These are phyloP conservation scores for Bombardia bombarda DNA, from an alignment of 495 filamentous ascomycete species.

Conservation along the genomic window DNA sequence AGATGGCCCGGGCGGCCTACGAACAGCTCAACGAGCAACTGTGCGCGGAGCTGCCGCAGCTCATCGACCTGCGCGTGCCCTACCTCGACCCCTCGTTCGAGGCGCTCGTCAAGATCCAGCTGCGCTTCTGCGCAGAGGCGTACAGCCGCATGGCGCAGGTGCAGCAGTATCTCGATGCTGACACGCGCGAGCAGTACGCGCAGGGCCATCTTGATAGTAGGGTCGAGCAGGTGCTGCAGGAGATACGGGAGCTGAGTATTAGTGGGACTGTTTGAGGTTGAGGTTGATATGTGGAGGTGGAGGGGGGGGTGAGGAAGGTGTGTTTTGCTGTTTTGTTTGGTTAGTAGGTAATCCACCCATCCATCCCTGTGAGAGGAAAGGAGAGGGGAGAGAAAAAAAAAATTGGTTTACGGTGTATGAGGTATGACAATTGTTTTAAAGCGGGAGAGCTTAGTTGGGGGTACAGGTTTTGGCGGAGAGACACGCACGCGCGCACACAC, in stretches of 20 bases:
- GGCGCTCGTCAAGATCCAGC: constrained; percentile 95
- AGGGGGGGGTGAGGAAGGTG: neutral
- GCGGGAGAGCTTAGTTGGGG: neutral
- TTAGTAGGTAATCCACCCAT: too few relatives aligned
- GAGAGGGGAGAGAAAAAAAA: constrained; percentile 3
- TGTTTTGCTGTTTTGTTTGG: too few relatives aligned
- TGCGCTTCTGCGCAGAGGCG: constrained; percentile 95
- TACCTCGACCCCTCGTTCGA: constrained; percentile 97
- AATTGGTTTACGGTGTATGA: constrained; percentile 5
- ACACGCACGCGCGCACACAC: neutral
- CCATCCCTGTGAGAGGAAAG: too few relatives aligned
- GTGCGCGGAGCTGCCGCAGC: constrained; percentile 85
- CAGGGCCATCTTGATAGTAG: constrained; percentile 83
- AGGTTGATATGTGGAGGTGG: neutral
- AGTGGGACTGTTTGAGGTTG: constrained; percentile 44
- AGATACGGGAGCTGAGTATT: constrained; percentile 96
- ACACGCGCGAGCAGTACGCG: constrained; percentile 93
- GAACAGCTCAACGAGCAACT: constrained; percentile 95
- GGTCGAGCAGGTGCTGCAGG: constrained; percentile 93
- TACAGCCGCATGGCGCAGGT: constrained; percentile 97
- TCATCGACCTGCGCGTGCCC: constrained; percentile 93
- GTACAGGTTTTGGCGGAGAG: neutral
- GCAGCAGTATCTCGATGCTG: constrained; percentile 96
- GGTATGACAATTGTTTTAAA: constrained; percentile 6
- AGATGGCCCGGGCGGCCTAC: constrained; percentile 87